Evolutionary conservation across 1,284 basidiomycete species (phyloP).

Genomic region (Cerioporus squamosus): DNA sequence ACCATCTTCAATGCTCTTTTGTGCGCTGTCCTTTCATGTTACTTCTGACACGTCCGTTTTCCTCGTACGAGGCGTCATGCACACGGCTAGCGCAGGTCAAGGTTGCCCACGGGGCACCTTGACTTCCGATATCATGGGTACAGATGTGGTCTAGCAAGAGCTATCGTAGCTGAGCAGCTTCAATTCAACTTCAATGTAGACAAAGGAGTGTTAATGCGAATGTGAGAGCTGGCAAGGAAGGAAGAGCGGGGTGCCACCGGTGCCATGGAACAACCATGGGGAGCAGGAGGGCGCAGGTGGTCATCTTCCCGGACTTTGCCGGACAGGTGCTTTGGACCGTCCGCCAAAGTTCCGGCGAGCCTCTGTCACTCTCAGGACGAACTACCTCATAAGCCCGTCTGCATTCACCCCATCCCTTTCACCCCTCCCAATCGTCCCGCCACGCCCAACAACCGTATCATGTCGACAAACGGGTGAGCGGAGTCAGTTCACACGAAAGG

Average conservation of each 20-base stretch:
- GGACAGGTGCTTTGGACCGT: conserved; percentile 7
- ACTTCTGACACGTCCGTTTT: neutral
- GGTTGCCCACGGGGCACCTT: too few species aligned
- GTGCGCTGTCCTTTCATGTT: neutral
- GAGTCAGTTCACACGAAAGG: neutral
- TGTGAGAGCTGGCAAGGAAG: neutral
- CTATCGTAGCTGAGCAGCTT: too few species aligned
- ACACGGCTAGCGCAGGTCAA: too few species aligned
- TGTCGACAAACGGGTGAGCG: conserved; percentile 23
- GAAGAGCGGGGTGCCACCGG: neutral
- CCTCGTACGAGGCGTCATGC: too few species aligned
- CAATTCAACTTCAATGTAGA: too few species aligned
- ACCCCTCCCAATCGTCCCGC: neutral
- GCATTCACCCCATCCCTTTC: neutral
- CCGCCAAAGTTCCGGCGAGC: conserved; percentile 17
- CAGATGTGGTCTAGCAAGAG: too few species aligned
- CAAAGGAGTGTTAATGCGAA: too few species aligned
- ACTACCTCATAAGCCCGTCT: conserved; percentile 12
- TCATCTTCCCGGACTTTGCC: conserved; percentile 16
- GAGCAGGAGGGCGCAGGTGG: neutral
- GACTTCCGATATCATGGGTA: too few species aligned
- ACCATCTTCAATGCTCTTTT: neutral
- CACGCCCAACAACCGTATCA: conserved; percentile 2
- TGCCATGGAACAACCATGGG: neutral
- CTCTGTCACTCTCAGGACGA: conserved; percentile 18